These are phyloP conservation scores for Cicer cuneatum DNA, from an alignment of 306 rosid species.

Conservation along the genomic window DNA sequence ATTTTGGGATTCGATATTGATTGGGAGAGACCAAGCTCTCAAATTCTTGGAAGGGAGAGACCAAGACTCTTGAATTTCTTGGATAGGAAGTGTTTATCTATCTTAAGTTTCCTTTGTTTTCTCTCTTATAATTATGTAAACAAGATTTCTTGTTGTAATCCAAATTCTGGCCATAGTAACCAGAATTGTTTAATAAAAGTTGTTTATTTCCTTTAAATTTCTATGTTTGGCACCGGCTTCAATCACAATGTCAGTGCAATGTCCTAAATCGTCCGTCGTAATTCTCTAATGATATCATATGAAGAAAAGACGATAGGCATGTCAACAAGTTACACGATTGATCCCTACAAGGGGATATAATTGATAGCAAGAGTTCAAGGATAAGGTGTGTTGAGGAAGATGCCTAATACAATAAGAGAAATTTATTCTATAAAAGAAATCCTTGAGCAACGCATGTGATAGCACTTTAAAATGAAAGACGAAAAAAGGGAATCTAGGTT, in stretches of 20 bases:
- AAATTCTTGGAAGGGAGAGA: too few relatives aligned
- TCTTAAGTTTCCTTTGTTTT: too few relatives aligned
- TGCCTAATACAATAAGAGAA: slow-evolving; percentile 1
- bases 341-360: not conserved
- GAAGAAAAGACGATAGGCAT: not conserved
- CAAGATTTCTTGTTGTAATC: too few relatives aligned
- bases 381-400: not conserved
- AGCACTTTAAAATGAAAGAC: not conserved
- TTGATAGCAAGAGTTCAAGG: not conserved
- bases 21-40: too few relatives aligned
- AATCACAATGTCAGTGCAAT: not conserved
- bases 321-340: not conserved
- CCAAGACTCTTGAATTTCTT: too few relatives aligned
- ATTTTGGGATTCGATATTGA: too few relatives aligned
- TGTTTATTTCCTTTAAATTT: too few relatives aligned
- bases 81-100: too few relatives aligned
- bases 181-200: too few relatives aligned
- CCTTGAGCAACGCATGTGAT: not conserved
- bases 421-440: not conserved
- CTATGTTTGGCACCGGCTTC: too few relatives aligned
- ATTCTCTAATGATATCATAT: not conserved
- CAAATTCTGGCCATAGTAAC: too few relatives aligned
- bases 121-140: too few relatives aligned
- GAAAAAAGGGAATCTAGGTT: not conserved
- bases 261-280: not conserved